Evolutionary conservation across 257 asterid genomes (phyloP).

Genomic region (Schizonepeta tenuifolia): DNA sequence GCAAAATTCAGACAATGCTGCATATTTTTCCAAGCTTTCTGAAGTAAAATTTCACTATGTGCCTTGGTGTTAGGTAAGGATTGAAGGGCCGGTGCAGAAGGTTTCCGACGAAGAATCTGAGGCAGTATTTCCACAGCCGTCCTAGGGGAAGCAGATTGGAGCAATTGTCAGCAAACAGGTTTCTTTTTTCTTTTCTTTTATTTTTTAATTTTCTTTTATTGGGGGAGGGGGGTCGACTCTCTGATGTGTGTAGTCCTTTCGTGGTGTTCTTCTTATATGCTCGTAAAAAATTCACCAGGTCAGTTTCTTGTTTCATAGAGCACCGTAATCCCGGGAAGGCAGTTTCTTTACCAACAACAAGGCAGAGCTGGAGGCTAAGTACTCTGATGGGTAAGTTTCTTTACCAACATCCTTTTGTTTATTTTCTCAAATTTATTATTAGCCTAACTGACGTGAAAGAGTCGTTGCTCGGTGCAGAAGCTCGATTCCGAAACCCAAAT

Average conservation of each 20-base stretch:
- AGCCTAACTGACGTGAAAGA: constrained; percentile 12
- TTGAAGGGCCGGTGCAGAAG: constrained; percentile 76
- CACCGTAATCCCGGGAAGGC: constrained; percentile 64
- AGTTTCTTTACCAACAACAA: constrained; percentile 59
- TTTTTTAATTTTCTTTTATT: background rate
- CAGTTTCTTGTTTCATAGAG: constrained; percentile 50
- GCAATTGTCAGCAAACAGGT: constrained; percentile 90
- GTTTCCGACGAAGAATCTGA: constrained; percentile 81
- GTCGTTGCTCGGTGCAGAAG: constrained; percentile 49
- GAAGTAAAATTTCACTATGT: background rate
- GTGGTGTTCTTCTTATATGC: constrained; percentile 6
- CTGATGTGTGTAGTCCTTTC: background rate
- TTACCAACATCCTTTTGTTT: background rate
- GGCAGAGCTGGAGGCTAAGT: constrained; percentile 60
- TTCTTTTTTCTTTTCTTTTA: no score
- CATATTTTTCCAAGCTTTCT: constrained; percentile 22
- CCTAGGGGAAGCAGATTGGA: constrained; percentile 80
- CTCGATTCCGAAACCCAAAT: constrained; percentile 61
- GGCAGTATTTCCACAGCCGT: constrained; percentile 73
- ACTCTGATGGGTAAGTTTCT: constrained; percentile 67
- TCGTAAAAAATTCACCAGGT: constrained; percentile 20
- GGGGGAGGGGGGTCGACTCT: background rate
- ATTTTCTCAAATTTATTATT: background rate
- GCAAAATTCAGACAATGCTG: constrained; percentile 17
- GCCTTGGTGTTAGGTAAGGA: constrained; percentile 63